Percentiles rank a stretch among this genome's conserved stretches.
phyloP scores from a whole-genome alignment of 140 eudicot species.

The Anethum foeniculum region DNA sequence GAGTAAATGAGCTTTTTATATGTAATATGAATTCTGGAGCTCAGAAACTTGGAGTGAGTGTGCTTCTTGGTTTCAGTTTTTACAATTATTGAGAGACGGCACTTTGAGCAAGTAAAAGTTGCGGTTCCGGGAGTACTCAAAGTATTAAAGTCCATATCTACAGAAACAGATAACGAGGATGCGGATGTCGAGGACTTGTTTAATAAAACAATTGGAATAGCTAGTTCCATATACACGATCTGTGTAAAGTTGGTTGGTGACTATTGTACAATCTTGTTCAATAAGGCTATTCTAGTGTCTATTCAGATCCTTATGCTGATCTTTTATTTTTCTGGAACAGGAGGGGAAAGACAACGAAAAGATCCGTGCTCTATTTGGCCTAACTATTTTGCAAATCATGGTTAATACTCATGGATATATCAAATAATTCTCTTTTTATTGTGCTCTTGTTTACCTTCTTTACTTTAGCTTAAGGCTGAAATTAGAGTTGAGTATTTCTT shows the following conservation, averaged over 20 bases:
- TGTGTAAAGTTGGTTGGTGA: conserved; percentile 51
- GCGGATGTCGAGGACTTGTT: conserved; percentile 38
- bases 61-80: conserved; percentile 42
- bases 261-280: conserved; percentile 9
- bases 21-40: neutral
- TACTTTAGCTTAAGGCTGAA: neutral
- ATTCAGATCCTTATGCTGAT: conserved; percentile 15
- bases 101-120: conserved; percentile 69
- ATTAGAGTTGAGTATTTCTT: neutral
- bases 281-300: conserved; percentile 16
- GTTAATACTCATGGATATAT: conserved; percentile 26
- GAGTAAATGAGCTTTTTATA: neutral
- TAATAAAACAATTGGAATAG: conserved; percentile 43
- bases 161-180: conserved; percentile 49
- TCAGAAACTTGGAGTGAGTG: conserved; percentile 15
- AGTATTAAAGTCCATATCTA: conserved; percentile 35
- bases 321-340: conserved; percentile 31
- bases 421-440: neutral
- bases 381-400: conserved; percentile 68
- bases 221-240: conserved; percentile 48
- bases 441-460: neutral
- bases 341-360: conserved; percentile 42
- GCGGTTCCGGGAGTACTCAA: conserved; percentile 63
- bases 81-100: conserved; percentile 58
- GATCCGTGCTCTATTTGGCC: conserved; percentile 56